phyloP scores from a whole-genome alignment of 495 filamentous ascomycete species.

The Trypethelium eluteriae region DNA sequence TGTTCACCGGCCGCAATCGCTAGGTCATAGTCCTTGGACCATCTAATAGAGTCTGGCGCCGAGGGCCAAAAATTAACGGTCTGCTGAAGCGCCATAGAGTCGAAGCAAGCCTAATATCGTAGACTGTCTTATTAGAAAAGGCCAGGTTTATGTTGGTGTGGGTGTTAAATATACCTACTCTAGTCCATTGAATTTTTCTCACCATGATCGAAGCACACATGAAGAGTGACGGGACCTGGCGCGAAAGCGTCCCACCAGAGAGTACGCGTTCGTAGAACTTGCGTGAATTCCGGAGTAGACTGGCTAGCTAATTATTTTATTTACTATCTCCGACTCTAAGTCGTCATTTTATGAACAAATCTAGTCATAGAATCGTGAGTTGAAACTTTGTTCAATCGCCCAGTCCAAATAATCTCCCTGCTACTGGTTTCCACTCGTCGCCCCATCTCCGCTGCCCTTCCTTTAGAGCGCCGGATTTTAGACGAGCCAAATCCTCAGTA shows the following conservation, averaged over 20 bases:
- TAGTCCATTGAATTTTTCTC: not conserved
- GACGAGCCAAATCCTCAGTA: slow-evolving; percentile 45
- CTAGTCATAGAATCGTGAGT: not conserved
- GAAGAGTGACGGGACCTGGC: too few relatives aligned
- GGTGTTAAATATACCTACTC: too few relatives aligned
- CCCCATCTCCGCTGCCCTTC: slow-evolving; percentile 82
- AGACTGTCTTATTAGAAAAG: not conserved
- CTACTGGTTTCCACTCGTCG: slow-evolving; percentile 82
- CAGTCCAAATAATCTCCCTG: slow-evolving; percentile 62
- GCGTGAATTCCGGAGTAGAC: too few relatives aligned
- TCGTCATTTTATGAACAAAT: too few relatives aligned
- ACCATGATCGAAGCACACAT: not conserved
- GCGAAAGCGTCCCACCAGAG: too few relatives aligned
- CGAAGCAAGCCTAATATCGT: not conserved
- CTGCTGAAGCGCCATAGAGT: slow-evolving; percentile 1
- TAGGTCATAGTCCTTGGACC: slow-evolving; percentile 57
- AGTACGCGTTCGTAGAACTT: too few relatives aligned
- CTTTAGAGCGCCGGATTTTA: slow-evolving; percentile 65
- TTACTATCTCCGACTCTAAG: too few relatives aligned
- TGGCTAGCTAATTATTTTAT: too few relatives aligned
- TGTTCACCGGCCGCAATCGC: slow-evolving; percentile 53
- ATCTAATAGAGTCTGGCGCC: slow-evolving; percentile 45
- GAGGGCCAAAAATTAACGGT: slow-evolving; percentile 31
- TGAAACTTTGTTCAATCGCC: slow-evolving; percentile 12
- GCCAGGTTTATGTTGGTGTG: not conserved